Base-by-base conservation (phyloP, 108 stramenopile species). In the Skeletonema potamos region DNA sequence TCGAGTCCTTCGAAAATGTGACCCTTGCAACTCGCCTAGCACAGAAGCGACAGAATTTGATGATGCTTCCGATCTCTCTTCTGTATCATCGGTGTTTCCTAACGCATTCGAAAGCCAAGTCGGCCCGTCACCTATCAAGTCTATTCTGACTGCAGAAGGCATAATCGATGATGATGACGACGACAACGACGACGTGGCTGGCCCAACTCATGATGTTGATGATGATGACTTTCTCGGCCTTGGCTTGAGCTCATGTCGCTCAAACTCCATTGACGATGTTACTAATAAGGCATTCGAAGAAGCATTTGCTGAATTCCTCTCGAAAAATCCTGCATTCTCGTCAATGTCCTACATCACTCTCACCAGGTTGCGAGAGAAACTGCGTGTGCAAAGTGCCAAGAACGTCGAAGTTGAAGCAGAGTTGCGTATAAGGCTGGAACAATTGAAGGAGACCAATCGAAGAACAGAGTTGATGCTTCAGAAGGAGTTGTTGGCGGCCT, bases 271-370 rank as follows among this genome's bases (percentile, higher is more conserved):
- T 29, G 72, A 73, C 37, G 36, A 63, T 27, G 54, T 39, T 4
- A 63, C 64, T 17, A 24, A 41, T 18, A 70, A 66, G 37, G 59
- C 66, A 62, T 78, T 78, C 58, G 77, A 78, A 39, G 70, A 70
- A 15, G 77, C 77, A 20, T 78, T 78, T 29, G 65, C 77, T 48
- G 62, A 69, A 8, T 78, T 78, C 58, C 66, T 78, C 2, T 78
- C 66, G 69, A 71, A 78, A 34, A 70, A 78, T 41, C 77, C 77
- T 1, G 77, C 70, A 58, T 78, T 66, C 41, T 62, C 77, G 6
- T 30, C 58, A 58, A 78, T 78, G 77, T 78, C 77, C 15, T 65
- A 78, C 27, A 68, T 34, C 27, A 70, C 54, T 58, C 70, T 78
- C 7, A 64, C 70, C 17, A 66, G 64, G 29, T 17, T 78, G 13